Evolutionary conservation across 2,329 filamentous ascomycete genomes (phyloP).

Genomic region (Ophiosphaerella narmari): DNA sequence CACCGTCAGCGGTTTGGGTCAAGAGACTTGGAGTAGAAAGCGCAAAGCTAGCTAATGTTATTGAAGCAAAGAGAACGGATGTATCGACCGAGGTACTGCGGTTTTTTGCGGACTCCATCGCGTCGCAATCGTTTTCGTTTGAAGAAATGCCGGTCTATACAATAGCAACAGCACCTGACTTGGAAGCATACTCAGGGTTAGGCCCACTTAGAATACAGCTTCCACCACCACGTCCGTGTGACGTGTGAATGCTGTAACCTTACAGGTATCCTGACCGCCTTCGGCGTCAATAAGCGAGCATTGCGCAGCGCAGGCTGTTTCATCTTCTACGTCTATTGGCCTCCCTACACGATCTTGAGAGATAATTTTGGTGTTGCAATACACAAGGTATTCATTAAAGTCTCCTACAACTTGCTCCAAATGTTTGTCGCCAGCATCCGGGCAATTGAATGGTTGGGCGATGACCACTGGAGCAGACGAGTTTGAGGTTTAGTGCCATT

Average conservation of each 20-base stretch:
- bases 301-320: constrained; percentile 32
- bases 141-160: constrained; percentile 27
- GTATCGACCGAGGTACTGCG: constrained; percentile 19
- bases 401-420: constrained; percentile 32
- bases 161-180: constrained; percentile 23
- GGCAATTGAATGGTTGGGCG: constrained; percentile 34
- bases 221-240: constrained; percentile 21
- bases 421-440: constrained; percentile 15
- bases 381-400: constrained; percentile 29
- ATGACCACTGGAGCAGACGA: constrained; percentile 19
- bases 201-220: constrained; percentile 24
- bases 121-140: constrained; percentile 25
- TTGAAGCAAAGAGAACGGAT: constrained; percentile 25
- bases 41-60: constrained; percentile 22
- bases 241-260: constrained; percentile 27
- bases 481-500: not conserved
- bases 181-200: constrained; percentile 11
- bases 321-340: constrained; percentile 20
- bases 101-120: constrained; percentile 5
- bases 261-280: constrained; percentile 25
- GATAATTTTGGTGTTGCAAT: constrained; percentile 32
- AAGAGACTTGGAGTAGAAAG: constrained; percentile 30
- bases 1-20: constrained; percentile 23
- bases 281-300: constrained; percentile 35
- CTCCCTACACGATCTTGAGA: constrained; percentile 20